Evolutionary conservation across 169 alveolate species (phyloP).

Genomic region (Plasmodium knowlesi): DNA sequence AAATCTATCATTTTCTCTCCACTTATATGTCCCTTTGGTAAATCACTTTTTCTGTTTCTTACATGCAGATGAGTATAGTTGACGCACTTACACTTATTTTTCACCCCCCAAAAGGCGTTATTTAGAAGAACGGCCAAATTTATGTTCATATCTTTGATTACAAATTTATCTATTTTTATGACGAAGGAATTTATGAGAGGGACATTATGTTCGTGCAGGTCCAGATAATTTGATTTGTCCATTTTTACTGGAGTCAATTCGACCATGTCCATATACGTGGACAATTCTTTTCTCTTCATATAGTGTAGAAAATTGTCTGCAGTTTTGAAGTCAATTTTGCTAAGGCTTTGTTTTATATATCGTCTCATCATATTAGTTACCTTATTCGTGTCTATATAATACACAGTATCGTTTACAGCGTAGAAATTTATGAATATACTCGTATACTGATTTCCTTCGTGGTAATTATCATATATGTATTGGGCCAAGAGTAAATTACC

Average conservation of each 20-base stretch:
- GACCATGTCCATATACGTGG: not conserved
- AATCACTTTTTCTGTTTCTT: not conserved
- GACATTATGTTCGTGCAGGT: not conserved
- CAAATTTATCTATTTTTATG: slow-evolving; percentile 44
- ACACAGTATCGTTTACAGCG: slow-evolving; percentile 1
- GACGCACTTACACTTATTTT: slow-evolving; percentile 22
- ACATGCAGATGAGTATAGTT: slow-evolving; percentile 54
- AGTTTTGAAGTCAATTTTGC: not conserved
- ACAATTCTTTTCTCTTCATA: not conserved
- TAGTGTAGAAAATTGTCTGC: slow-evolving; percentile 19
- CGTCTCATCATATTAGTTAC: not conserved
- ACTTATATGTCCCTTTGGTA: not conserved
- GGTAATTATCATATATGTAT: slow-evolving; percentile 51
- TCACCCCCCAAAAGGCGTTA: slow-evolving; percentile 43
- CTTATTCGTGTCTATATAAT: not conserved
- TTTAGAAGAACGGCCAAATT: slow-evolving; percentile 51
- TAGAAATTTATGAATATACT: slow-evolving; percentile 23
- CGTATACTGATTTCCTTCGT: not conserved
- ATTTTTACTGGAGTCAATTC: not conserved
- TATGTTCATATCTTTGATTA: slow-evolving; percentile 4
- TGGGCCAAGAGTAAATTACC: slow-evolving; percentile 40
- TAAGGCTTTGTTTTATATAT: not conserved
- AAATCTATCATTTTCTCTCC: slow-evolving; percentile 8
- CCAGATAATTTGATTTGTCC: not conserved
- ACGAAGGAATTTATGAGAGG: slow-evolving; percentile 11